Conservation (phyloP, 2,329 filamentous ascomycete genomes). For the Xylaria sp. region DNA sequence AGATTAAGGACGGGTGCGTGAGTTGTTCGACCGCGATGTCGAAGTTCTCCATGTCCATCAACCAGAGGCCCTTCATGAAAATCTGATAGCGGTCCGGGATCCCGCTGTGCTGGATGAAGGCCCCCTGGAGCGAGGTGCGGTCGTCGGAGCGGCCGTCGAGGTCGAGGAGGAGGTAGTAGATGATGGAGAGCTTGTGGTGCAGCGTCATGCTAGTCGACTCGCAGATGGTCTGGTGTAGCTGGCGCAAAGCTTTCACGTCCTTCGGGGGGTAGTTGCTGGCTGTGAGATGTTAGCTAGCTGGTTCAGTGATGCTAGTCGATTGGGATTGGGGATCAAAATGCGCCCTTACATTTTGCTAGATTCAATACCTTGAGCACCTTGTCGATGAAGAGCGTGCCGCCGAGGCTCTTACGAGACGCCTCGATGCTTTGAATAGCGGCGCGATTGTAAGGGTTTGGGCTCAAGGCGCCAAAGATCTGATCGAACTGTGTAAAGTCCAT, state of each 20-base stretch:
- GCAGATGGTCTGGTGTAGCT: constrained; percentile 65
- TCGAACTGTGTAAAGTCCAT: constrained; percentile 63
- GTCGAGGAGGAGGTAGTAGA: constrained; percentile 81
- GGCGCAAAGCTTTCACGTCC: constrained; percentile 59
- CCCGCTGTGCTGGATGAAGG: constrained; percentile 57
- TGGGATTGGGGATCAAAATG: neutral
- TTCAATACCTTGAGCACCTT: constrained; percentile 66
- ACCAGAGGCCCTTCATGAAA: constrained; percentile 78
- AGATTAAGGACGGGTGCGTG: constrained; percentile 70
- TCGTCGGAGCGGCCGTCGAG: constrained; percentile 47
- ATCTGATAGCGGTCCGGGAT: constrained; percentile 72
- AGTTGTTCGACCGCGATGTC: constrained; percentile 67
- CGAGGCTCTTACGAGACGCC: constrained; percentile 59
- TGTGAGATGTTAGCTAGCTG: constrained; percentile 25
- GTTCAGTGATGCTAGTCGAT: neutral
- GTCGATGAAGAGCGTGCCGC: constrained; percentile 73
- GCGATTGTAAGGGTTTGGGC: constrained; percentile 57
- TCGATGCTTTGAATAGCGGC: constrained; percentile 59
- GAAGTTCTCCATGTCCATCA: constrained; percentile 68
- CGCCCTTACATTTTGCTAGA: constrained; percentile 58
- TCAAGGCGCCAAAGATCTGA: constrained; percentile 58
- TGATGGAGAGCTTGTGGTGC: constrained; percentile 74
- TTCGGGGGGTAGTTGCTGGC: constrained; percentile 70
- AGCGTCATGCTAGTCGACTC: constrained; percentile 54
- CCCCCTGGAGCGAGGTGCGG: constrained; percentile 35